Evolutionary conservation across 768 basidiomycete genomes (phyloP), one percentile per base, ranked within the genome.

Genomic region (Collybia nuda): DNA sequence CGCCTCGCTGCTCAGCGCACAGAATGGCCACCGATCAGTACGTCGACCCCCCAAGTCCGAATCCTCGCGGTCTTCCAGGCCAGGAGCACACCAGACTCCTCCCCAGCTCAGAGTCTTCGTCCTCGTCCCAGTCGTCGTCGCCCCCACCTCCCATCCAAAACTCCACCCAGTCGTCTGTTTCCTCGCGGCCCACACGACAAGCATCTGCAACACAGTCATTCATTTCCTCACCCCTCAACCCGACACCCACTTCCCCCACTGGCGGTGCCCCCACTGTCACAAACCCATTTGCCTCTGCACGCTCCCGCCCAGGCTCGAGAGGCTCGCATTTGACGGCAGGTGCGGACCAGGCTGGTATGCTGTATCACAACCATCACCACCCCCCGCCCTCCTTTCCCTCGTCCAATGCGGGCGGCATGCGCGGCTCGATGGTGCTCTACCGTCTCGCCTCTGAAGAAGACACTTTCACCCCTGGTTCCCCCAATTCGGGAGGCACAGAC

Each of bases 401-500:
- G 28, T 28, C 28, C n/a, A n/a, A n/a, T 5, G 28, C 6, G 11
- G 28, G 28, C 6, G 28, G 19, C 7, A 15, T 15, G 15, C 44
- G 63, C 4, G 63, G 61, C 2, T 62, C 63, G 12, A 64, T 64
- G 61, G 53, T 64, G 5, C 56, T 64, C n/a, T 64, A 64, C 50
- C 53, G 61, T 5, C 52, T 64, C 15, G 61, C 63, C 2, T 51
- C 56, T 1, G 57, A 58, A n/a, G 54, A 60, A 24, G 61, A 59
- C 46, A 40, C 5, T 11, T 32, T 46, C 14, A 15, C 37, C 22
- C 22, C 40, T 11, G 53, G 52, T 17, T 53, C 53, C 1, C 46
- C 47, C 28, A 11, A 11, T 11, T 28, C 28, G 28, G 28, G 28
- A 5, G 28, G 28, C 11, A 28, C 28, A 28, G 28, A 28, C 11